Conservation (phyloP, 441 rosid genomes). For the Melastoma candidum region DNA sequence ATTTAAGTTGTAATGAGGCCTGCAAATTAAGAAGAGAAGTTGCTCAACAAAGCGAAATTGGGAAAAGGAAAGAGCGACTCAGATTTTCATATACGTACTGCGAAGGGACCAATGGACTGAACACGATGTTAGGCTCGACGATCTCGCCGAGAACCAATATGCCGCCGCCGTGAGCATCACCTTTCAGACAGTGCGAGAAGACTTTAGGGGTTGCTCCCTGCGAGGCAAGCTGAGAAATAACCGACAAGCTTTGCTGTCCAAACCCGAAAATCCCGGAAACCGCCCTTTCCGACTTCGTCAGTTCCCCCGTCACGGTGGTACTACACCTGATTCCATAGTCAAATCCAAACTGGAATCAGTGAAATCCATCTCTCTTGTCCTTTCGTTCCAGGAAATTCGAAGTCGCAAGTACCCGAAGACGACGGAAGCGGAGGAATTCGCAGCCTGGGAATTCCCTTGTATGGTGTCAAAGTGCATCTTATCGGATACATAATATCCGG, state of each 20-base stretch:
- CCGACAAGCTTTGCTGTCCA: background rate
- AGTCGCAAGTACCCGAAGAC: conserved; percentile 57
- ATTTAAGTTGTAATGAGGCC: conserved; percentile 94
- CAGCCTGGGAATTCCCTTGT: conserved; percentile 30
- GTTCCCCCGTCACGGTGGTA: background rate
- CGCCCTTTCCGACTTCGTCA: background rate
- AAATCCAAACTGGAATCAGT: background rate
- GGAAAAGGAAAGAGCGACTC: background rate
- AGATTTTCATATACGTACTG: conserved; percentile 27
- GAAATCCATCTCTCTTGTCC: background rate
- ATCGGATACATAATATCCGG: conserved; percentile 77
- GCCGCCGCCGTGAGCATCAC: conserved; percentile 12
- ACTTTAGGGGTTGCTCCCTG: background rate
- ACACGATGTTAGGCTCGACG: conserved; percentile 1
- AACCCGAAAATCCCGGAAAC: conserved; percentile 1
- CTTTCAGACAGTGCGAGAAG: conserved; percentile 1
- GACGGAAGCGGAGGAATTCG: conserved; percentile 51
- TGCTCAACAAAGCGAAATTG: background rate
- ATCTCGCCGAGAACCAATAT: conserved; percentile 1
- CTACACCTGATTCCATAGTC: background rate
- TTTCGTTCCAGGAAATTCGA: background rate
- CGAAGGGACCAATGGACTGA: conserved; percentile 15
- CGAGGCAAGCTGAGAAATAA: conserved; percentile 3
- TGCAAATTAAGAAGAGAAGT: conserved; percentile 22
- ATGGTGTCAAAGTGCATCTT: conserved; percentile 41